Percentiles rank a stretch among this genome's conserved stretches.
These are phyloP conservation scores for Russula sp. DNA, from an alignment of 768 basidiomycete species.

Conservation along the genomic window DNA sequence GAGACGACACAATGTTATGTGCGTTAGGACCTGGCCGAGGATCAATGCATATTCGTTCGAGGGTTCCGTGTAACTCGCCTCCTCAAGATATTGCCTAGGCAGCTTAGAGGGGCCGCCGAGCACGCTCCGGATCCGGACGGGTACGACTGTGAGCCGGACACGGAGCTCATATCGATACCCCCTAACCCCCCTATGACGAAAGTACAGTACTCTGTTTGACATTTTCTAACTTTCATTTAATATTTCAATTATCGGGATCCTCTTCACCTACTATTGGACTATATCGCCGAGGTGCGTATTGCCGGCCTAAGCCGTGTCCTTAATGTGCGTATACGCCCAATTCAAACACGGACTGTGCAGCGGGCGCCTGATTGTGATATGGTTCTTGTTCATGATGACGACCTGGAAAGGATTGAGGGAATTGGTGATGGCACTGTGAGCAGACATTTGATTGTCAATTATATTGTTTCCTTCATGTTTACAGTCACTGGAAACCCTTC, in stretches of 20 bases:
- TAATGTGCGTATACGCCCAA: not conserved
- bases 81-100: not conserved
- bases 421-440: not conserved
- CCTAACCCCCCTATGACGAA: not conserved
- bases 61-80: not conserved
- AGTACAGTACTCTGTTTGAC: not conserved
- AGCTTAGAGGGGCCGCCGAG: not conserved
- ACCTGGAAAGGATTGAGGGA: not conserved
- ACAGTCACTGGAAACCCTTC: too few relatives aligned
- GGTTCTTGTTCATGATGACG: slow-evolving; percentile 4
- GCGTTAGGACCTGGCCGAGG: not conserved
- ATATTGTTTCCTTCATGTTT: not conserved
- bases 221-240: not conserved
- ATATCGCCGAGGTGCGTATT: not conserved
- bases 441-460: not conserved
- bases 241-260: not conserved
- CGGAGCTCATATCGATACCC: not conserved
- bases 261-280: not conserved
- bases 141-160: not conserved
- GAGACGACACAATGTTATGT: not conserved
- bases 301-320: too few relatives aligned
- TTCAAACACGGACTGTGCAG: not conserved
- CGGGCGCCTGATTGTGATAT: not conserved
- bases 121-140: not conserved
- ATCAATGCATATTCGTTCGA: not conserved